Base-by-base conservation (phyloP, 257 asterid genomes). In the Solanum virginianum region DNA sequence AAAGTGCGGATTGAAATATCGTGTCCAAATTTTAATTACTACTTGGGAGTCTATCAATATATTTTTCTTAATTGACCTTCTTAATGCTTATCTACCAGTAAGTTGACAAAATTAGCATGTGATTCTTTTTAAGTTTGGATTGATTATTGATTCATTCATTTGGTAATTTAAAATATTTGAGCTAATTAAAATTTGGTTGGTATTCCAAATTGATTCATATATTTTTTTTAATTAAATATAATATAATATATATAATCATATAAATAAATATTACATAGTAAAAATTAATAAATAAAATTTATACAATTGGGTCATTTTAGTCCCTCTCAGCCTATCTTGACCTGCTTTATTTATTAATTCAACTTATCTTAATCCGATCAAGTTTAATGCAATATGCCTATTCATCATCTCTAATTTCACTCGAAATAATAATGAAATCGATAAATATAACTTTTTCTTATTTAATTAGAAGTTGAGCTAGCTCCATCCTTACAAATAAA, bases 1-100 rank as follows among this genome's bases (percentile, higher is more conserved):
- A 47, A 90, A 85, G 56, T 84, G 88, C 89, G 89, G 91, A 81
- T 85, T 57, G 85, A 24, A 82, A 57, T 70, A 7, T 79, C 32
- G 22, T 81, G 45, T n/a, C 86, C 54, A 49, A n/a, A 39, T 75
- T 88, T 90, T 36, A 36, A 36, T 36, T 87, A 86, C 86, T 87
- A 36, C 39, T 69, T 84, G 71, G 29, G 49, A 29, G 81, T 59
- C 80, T n/a, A 59, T 59, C 87, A 80, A 82, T 80, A 84, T 87
- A 22, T 24, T 2, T 20, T n/a, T 53, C 41, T 74, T 51, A 29
- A 10, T 29, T 79, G 63, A 51, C 29, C 66, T 18, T 79, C 17
- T 65, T 62, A 84, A 83, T 84, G 54, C 89, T 88, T 84, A 86
- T 88, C 88, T 59, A 80, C 57, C 15, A 60, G 32, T 60, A n/a